A percentile compares a stretch with the other conserved stretches of the same genome.
Evolutionary conservation across 2,329 filamentous ascomycete genomes (phyloP).

Genomic region (Onygenales sp.): DNA sequence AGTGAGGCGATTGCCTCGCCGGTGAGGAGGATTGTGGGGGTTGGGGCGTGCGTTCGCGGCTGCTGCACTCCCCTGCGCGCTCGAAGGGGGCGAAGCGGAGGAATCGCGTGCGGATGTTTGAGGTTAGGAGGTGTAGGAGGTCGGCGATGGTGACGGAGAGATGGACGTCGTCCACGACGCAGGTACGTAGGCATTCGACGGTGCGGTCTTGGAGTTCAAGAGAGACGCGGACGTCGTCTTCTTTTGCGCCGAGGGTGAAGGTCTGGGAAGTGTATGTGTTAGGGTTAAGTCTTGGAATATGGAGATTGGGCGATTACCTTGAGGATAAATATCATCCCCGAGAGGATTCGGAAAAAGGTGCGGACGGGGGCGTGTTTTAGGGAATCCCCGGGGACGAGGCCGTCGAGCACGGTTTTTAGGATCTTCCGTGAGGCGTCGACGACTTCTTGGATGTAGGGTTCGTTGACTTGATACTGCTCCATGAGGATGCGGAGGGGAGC

Average conservation of each 20-base stretch:
- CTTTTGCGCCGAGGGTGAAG: slow-evolving; percentile 53
- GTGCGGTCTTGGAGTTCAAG: slow-evolving; percentile 50
- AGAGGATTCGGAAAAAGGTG: slow-evolving; percentile 56
- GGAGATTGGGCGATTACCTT: slow-evolving; percentile 34
- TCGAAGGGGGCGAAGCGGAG: slow-evolving; percentile 47
- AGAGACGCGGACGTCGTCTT: slow-evolving; percentile 51
- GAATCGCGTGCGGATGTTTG: slow-evolving; percentile 49
- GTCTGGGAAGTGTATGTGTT: slow-evolving; percentile 29
- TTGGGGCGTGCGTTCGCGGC: slow-evolving; percentile 26
- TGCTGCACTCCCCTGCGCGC: slow-evolving; percentile 30
- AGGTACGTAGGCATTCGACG: slow-evolving; percentile 48
- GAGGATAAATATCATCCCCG: slow-evolving; percentile 55
- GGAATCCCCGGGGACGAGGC: slow-evolving; percentile 47
- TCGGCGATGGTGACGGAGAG: slow-evolving; percentile 54
- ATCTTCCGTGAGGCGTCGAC: slow-evolving; percentile 53
- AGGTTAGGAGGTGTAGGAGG: slow-evolving; percentile 49
- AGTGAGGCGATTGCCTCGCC: slow-evolving; percentile 3
- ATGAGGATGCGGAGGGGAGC: slow-evolving; percentile 31
- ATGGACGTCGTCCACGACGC: slow-evolving; percentile 58
- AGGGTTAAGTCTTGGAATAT: not conserved
- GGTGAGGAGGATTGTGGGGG: slow-evolving; percentile 27
- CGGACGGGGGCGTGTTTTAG: slow-evolving; percentile 54
- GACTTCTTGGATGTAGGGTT: slow-evolving; percentile 53
- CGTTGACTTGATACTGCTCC: slow-evolving; percentile 47
- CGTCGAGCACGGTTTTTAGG: slow-evolving; percentile 50